Evolutionary conservation across 805 yeast genomes (phyloP).

Genomic region (Metschnikowia cerradonensis): DNA sequence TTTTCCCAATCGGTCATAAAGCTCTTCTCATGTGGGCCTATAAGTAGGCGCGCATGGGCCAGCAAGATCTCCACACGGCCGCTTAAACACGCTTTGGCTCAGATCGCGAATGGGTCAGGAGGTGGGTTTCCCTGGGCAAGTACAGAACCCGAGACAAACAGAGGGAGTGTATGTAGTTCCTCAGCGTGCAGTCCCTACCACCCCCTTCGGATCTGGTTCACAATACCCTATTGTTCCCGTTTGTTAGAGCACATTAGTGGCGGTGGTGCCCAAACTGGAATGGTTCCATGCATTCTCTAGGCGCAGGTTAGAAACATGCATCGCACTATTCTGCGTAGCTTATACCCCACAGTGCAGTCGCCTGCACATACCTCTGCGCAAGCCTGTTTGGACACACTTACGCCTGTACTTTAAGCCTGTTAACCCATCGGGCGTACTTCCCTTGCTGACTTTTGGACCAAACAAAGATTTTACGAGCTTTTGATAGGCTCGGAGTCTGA

Average conservation of each 20-base stretch:
- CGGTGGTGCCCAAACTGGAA: neutral
- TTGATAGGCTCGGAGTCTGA: neutral
- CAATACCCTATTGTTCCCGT: too few species aligned
- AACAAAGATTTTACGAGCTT: neutral
- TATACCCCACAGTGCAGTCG: neutral
- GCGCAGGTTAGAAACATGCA: neutral
- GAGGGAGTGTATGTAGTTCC: too few species aligned
- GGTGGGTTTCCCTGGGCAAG: neutral
- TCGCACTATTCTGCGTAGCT: neutral
- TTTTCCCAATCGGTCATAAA: neutral
- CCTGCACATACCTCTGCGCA: neutral
- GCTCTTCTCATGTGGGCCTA: neutral
- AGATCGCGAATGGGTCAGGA: neutral
- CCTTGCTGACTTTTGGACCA: neutral
- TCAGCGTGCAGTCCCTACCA: too few species aligned
- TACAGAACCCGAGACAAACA: too few species aligned
- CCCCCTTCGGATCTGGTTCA: too few species aligned
- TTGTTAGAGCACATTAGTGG: neutral
- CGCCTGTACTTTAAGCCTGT: neutral
- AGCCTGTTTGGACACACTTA: neutral
- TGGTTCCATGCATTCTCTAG: neutral
- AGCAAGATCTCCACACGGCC: neutral
- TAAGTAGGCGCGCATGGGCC: neutral
- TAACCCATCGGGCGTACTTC: neutral
- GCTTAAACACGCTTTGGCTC: neutral